Percentiles rank a stretch among this genome's conserved stretches.
These are phyloP conservation scores for Elsinoe ampelina DNA, from an alignment of 2,329 filamentous ascomycete species.

Conservation along the genomic window DNA sequence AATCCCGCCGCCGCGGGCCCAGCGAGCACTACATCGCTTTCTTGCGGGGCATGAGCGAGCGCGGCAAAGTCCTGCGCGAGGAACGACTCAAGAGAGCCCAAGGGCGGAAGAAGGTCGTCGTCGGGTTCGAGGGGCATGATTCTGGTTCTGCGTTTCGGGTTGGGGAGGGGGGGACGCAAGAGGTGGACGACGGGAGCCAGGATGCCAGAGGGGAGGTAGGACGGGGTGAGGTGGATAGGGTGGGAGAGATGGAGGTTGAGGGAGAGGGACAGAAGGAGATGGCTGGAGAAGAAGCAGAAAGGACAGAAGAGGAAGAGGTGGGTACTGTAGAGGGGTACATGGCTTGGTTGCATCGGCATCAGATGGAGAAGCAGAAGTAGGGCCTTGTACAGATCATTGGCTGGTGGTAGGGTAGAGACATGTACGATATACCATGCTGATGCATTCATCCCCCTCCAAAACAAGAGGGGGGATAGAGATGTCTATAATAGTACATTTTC, in stretches of 20 bases:
- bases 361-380: neutral
- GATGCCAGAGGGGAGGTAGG: no score
- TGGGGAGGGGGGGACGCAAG: neutral
- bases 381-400: neutral
- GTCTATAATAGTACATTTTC: slow-evolving; percentile 12
- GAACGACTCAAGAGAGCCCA: slow-evolving; percentile 45
- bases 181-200: neutral
- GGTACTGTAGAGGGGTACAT: slow-evolving; percentile 19
- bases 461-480: neutral
- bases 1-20: neutral
- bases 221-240: no score
- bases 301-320: slow-evolving; percentile 15
- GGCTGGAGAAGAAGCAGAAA: neutral
- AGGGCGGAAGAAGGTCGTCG: slow-evolving; percentile 31
- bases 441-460: neutral
- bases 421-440: slow-evolving; percentile 1
- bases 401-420: neutral
- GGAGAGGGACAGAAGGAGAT: neutral
- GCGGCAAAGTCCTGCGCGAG: slow-evolving; percentile 52
- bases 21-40: slow-evolving; percentile 36
- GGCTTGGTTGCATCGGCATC: slow-evolving; percentile 17
- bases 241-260: no score
- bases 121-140: slow-evolving; percentile 17
- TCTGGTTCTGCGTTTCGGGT: slow-evolving; percentile 10
- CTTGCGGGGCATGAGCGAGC: slow-evolving; percentile 40